Evolutionary conservation across 1,284 basidiomycete species (phyloP).

Genomic region (Ganoderma sinense): DNA sequence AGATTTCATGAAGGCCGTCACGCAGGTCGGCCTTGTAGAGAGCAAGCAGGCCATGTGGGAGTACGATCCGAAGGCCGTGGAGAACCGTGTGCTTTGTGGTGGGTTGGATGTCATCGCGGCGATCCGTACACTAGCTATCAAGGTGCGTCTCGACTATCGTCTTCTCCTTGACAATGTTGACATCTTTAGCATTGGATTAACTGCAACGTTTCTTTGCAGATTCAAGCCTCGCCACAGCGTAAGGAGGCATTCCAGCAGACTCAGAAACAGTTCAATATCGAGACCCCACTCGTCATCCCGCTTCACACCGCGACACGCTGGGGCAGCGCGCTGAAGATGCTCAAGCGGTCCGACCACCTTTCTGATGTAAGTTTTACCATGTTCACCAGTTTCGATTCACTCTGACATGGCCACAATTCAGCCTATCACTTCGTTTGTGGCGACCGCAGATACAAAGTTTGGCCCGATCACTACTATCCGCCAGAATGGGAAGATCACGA

Average conservation of each 20-base stretch:
- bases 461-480: background rate
- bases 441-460: background rate
- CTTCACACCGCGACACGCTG: background rate
- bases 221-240: background rate
- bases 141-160: background rate
- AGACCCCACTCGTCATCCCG: background rate
- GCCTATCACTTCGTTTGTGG: background rate
- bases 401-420: background rate
- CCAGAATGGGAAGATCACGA: constrained; percentile 13
- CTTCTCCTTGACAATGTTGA: too few relatives aligned
- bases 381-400: too few relatives aligned
- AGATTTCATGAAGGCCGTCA: background rate
- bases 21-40: background rate
- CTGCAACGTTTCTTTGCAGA: too few relatives aligned
- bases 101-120: background rate
- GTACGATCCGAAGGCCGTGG: background rate
- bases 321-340: background rate
- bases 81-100: background rate
- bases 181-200: too few relatives aligned
- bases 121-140: background rate
- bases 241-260: background rate
- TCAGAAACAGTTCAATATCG: background rate
- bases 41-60: background rate
- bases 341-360: background rate
- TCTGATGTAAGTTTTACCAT: background rate